phyloP scores from a whole-genome alignment of 2,329 filamentous ascomycete species.

The Fusarium setosum region DNA sequence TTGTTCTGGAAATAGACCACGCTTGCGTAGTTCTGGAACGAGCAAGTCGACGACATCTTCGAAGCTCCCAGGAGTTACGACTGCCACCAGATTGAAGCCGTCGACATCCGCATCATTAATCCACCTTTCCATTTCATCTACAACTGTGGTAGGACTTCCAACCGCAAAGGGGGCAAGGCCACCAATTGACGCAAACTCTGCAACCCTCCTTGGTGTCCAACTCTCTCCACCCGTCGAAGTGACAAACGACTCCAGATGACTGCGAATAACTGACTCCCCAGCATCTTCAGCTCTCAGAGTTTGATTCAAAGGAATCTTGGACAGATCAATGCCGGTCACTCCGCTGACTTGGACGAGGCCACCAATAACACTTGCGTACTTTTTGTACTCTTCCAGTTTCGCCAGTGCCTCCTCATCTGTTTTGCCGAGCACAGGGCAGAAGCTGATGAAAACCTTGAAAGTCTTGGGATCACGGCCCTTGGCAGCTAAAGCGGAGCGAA shows the following conservation, averaged over 20 bases:
- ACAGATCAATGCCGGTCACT: background rate
- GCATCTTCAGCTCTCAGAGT: background rate
- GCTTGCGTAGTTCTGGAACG: background rate
- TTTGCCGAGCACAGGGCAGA: background rate
- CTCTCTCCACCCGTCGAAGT: background rate
- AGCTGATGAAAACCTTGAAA: background rate
- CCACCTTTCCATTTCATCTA: conserved; percentile 13
- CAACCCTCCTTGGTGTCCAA: background rate
- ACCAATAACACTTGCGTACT: background rate
- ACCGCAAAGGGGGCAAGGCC: background rate
- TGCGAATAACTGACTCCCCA: background rate
- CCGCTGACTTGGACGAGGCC: background rate
- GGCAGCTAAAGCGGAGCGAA: background rate
- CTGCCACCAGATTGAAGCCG: conserved; percentile 47
- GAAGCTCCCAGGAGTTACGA: conserved; percentile 34
- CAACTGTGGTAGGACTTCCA: conserved; percentile 2
- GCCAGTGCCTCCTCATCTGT: conserved; percentile 12
- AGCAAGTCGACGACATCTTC: conserved; percentile 22
- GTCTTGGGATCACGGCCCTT: background rate
- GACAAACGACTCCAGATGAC: background rate
- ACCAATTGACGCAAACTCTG: background rate
- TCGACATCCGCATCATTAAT: conserved; percentile 8
- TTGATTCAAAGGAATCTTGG: background rate
- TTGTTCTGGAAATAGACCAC: background rate
- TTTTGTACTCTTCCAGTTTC: conserved; percentile 1